Conservation (phyloP, 805 yeast genomes). For the Scheffersomyces stipitis region DNA sequence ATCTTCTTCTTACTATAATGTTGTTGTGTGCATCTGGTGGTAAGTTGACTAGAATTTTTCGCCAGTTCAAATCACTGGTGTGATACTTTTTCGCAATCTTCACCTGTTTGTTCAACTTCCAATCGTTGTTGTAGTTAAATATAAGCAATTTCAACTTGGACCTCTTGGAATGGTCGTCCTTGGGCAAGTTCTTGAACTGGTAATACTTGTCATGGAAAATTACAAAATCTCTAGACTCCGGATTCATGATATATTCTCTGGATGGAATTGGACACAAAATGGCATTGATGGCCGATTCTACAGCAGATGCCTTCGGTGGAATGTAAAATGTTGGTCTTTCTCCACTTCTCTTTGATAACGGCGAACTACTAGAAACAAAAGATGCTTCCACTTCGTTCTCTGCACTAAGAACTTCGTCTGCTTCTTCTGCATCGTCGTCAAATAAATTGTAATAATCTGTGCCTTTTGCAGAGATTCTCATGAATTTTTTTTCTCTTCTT, state of each 20-base stretch:
- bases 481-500: conserved; percentile 17
- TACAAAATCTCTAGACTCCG: conserved; percentile 32
- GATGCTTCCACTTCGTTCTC: no score
- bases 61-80: conserved; percentile 35
- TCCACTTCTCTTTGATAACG: not conserved
- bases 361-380: no score
- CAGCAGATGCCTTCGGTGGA: conserved; percentile 45
- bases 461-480: conserved; percentile 19
- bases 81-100: conserved; percentile 44
- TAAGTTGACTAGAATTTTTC: conserved; percentile 43
- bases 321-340: conserved; percentile 30
- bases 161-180: conserved; percentile 15
- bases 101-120: conserved; percentile 41
- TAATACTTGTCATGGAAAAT: conserved; percentile 45
- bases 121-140: conserved; percentile 25
- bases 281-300: conserved; percentile 42
- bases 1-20: conserved; percentile 42
- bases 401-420: conserved; percentile 6
- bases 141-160: conserved; percentile 11
- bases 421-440: conserved; percentile 5
- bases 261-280: conserved; percentile 42
- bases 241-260: conserved; percentile 28
- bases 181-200: conserved; percentile 31
- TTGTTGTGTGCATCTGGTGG: conserved; percentile 50
- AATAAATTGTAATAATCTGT: conserved; percentile 2